Evolutionary conservation across 2,329 filamentous ascomycete genomes (phyloP).

Genomic region (Curvularia verruculosa): DNA sequence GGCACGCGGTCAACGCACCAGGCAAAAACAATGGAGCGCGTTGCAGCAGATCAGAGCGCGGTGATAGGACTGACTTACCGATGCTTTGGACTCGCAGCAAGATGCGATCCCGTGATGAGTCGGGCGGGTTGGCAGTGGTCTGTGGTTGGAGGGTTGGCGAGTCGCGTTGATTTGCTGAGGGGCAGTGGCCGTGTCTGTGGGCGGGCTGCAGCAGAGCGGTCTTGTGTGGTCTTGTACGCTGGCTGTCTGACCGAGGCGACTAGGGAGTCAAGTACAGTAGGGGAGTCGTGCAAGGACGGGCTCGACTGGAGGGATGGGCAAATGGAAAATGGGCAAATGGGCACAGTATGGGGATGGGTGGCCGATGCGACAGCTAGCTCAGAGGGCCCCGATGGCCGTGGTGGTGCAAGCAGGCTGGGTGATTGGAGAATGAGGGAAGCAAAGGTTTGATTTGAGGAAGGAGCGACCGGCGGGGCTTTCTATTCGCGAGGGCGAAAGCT

Average conservation of each 20-base stretch:
- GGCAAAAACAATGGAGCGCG: conserved; percentile 10
- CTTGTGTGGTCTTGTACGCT: conserved; percentile 26
- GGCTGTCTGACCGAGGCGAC: conserved; percentile 10
- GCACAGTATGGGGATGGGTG: conserved; percentile 17
- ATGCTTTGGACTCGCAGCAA: conserved; percentile 40
- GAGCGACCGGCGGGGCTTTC: conserved; percentile 24
- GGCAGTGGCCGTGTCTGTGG: conserved; percentile 9
- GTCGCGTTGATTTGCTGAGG: conserved; percentile 33
- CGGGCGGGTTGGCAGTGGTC: conserved; percentile 29
- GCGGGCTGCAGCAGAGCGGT: conserved; percentile 21
- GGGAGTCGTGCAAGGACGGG: conserved; percentile 35
- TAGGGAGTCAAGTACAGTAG: conserved; percentile 22
- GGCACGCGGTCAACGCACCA: not conserved
- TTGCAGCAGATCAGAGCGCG: conserved; percentile 14
- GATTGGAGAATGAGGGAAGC: conserved; percentile 35
- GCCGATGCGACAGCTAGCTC: conserved; percentile 18
- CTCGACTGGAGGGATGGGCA: conserved; percentile 16
- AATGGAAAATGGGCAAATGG: not conserved
- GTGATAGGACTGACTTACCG: conserved; percentile 40
- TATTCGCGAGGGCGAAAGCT: conserved; percentile 23
- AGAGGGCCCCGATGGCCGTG: conserved; percentile 9
- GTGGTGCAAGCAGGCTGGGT: conserved; percentile 26
- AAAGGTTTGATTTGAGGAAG: conserved; percentile 20
- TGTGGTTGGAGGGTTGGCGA: conserved; percentile 15
- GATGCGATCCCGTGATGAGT: conserved; percentile 45